Conservation (phyloP, 345 rosid genomes). For the Hevea brasiliensis region DNA sequence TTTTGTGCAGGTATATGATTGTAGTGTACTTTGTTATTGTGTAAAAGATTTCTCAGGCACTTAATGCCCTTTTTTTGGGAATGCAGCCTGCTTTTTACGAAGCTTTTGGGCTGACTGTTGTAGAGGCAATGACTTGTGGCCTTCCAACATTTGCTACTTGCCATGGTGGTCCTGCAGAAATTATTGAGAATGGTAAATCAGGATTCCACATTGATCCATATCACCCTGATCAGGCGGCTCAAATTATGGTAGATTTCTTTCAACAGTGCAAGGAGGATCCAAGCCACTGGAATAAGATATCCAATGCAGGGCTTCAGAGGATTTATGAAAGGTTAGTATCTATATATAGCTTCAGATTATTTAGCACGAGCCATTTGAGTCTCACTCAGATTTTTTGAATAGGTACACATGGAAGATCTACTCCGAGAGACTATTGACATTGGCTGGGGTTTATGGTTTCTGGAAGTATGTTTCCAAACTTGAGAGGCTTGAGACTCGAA, state of each 20-base stretch:
- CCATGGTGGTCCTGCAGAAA: constrained; percentile 99
- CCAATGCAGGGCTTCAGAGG: constrained; percentile 76
- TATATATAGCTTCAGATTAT: background rate
- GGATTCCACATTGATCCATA: constrained; percentile 98
- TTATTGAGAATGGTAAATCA: constrained; percentile 72
- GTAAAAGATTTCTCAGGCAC: background rate
- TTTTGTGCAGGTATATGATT: constrained; percentile 74
- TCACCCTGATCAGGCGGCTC: constrained; percentile 75
- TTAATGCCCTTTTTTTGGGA: background rate
- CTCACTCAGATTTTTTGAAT: constrained; percentile 21
- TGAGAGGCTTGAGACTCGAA: constrained; percentile 81
- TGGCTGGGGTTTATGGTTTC: constrained; percentile 96
- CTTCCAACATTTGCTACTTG: constrained; percentile 94
- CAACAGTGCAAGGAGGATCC: constrained; percentile 68
- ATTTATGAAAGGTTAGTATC: constrained; percentile 67
- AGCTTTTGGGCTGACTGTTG: constrained; percentile 96
- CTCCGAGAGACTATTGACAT: constrained; percentile 84
- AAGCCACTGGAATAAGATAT: constrained; percentile 71
- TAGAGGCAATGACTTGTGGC: constrained; percentile 97
- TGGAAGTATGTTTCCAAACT: constrained; percentile 93
- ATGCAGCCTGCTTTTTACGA: constrained; percentile 96
- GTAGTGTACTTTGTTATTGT: background rate
- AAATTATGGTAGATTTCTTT: constrained; percentile 66
- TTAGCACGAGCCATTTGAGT: background rate
- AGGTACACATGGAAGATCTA: constrained; percentile 98